Evolutionary conservation across 345 rosid species (phyloP), one percentile per base, ranked within the genome.

Genomic region (Zanthoxylum bungeanum): DNA sequence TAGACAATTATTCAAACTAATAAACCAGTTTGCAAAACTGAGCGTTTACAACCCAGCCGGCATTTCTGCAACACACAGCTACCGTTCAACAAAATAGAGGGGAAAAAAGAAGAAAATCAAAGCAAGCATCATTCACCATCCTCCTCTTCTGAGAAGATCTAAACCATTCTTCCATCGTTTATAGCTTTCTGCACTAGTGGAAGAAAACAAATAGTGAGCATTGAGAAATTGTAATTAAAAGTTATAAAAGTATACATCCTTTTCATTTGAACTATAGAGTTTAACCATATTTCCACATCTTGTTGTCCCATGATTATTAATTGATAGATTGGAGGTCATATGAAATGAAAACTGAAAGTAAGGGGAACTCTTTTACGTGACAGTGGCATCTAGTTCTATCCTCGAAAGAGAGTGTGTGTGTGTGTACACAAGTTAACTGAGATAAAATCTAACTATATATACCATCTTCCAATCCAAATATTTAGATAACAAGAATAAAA

Each of bases 1-100:
- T 21, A n/a, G 42, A 69, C 8, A 69, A 57, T 40, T 56, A 69
- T 69, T 69, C 28, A 40, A 28, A 42, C 42, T 10, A 31, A 21
- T 21, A 52, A 34, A 31, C 25, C 60, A 51, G 60, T 21, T 47
- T 1, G 4, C 30, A 66, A 34, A 7, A 51, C 14, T 51, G 21
- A 51, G 60, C 17, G 1, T 5, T 12, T 34, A 60, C 10, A 60
- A n/a, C 42, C 14, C 65, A 36, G 30, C 16, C 25, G 5, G 7
- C 31, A 25, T 30, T 42, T 56, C 24, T 37, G 46, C 59, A 33
- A 11, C 49, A 52, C 14, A 24, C 33, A 52, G 47, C 0, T 47
- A 47, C 42, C 12, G 70, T 67, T 50, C 33, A 22, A 50, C 7
- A 12, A 7, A 28, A 27, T 10, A 12, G 4, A 11, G 11, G 2